Base-by-base conservation (phyloP, 225 moss, liverwort and hornwort genomes). In the Ulota crispa region DNA sequence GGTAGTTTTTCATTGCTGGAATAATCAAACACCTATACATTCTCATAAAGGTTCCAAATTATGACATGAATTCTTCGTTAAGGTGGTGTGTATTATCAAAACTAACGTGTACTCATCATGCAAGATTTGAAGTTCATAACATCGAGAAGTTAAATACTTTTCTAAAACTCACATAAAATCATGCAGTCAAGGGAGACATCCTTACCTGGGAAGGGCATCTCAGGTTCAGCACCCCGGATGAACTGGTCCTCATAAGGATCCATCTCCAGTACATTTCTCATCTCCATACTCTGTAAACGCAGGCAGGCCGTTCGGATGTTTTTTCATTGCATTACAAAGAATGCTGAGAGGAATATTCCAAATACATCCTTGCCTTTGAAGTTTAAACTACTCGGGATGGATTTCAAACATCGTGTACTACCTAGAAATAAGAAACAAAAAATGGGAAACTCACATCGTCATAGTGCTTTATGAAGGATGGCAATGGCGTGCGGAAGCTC, bases 181-280 rank as follows among this genome's bases (percentile, higher is more conserved):
- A n/a, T 13, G 54, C 3, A 81, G 30, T 12, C 55, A 20, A 42
- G 34, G 34, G 30, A 56, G 36, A 26, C 52, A 41, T 68, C 7
- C 57, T 62, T 47, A 90, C 90, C 90, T 86, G 90, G 86, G 27
- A 90, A 90, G 3, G 88, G 84, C 11, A 81, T 60, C 43, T 84
- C 86, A 36, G 86, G 88, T 18, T 82, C 82, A 64, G 72, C 36
- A n/a, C 73, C 82, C 52, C 68, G 53, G 53, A 20, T 74, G 43
- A 84, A 90, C 60, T 88, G 81, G 72, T 85, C 78, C 75, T 88
- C 90, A 21, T 79, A 90, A 61, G 90, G 86, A 80, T 90, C 90
- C 88, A 90, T 80, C 77, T 90, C 88, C 50, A 90, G 88, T 36
- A 86, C 88, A 64, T 84, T 84, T 62, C 74, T 82, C 84, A 88